Percentiles rank a stretch among this genome's conserved stretches.
phyloP scores from a whole-genome alignment of 371 early-diverging fungal species.

The Mortierella sp. region DNA sequence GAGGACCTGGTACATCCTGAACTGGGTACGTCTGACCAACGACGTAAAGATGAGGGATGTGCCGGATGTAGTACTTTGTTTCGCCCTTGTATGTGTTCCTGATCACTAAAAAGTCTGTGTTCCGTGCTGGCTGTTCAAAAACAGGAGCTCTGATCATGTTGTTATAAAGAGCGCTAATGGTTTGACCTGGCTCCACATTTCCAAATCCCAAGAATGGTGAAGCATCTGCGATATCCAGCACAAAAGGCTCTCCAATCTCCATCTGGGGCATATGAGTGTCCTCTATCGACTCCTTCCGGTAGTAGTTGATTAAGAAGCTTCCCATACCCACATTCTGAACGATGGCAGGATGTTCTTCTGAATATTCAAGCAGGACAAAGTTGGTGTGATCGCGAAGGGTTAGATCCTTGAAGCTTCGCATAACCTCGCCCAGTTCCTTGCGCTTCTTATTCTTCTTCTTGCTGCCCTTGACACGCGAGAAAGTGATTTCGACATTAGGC shows the following conservation, averaged over 20 bases:
- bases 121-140: slow-evolving; percentile 83
- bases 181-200: slow-evolving; percentile 94
- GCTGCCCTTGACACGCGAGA: slow-evolving; percentile 81
- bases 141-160: slow-evolving; percentile 98
- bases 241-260: slow-evolving; percentile 88
- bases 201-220: slow-evolving; percentile 98
- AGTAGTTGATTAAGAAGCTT: slow-evolving; percentile 95
- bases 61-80: slow-evolving; percentile 86
- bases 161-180: slow-evolving; percentile 91
- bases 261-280: slow-evolving; percentile 83
- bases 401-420: slow-evolving; percentile 90
- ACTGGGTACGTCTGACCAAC: slow-evolving; percentile 99
- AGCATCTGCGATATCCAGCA: slow-evolving; percentile 95
- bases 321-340: slow-evolving; percentile 98
- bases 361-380: slow-evolving; percentile 96
- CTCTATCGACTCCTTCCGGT: slow-evolving; percentile 92
- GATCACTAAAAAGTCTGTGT: slow-evolving; percentile 91
- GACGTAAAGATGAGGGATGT: slow-evolving; percentile 87
- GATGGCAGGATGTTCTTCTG: slow-evolving; percentile 99
- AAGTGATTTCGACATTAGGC: slow-evolving; percentile 66
- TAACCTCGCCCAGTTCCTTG: slow-evolving; percentile 79
- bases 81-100: slow-evolving; percentile 80
- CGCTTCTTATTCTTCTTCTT: slow-evolving; percentile 85
- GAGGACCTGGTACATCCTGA: slow-evolving; percentile 98
- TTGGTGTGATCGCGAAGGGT: slow-evolving; percentile 90